These are phyloP conservation scores for Dendrobium chrysotoxum DNA, from an alignment of 106 monocot genomes.

Conservation along the genomic window DNA sequence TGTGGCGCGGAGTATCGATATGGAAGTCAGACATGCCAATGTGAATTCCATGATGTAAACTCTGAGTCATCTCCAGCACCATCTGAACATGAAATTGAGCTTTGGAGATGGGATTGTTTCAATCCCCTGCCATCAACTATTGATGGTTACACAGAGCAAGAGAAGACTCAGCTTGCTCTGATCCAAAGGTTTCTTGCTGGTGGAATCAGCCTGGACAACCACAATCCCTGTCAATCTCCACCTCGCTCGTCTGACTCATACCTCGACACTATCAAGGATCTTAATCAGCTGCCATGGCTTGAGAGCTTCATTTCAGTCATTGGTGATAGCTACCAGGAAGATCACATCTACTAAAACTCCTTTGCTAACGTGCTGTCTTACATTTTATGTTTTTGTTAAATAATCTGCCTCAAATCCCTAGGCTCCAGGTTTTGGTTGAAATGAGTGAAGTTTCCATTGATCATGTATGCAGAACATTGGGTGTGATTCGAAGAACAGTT, in stretches of 20 bases:
- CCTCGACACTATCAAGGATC: conserved; percentile 82
- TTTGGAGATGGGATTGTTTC: conserved; percentile 78
- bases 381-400: background rate
- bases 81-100: conserved; percentile 34
- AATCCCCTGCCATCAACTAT: conserved; percentile 30
- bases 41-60: conserved; percentile 26
- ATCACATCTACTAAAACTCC: conserved; percentile 27
- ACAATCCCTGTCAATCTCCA: conserved; percentile 42
- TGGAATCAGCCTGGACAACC: conserved; percentile 48
- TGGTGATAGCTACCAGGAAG: conserved; percentile 71
- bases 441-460: background rate
- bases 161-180: conserved; percentile 74
- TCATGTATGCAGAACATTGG: background rate
- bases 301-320: conserved; percentile 95
- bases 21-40: conserved; percentile 52
- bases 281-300: conserved; percentile 94
- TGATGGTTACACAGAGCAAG: conserved; percentile 78
- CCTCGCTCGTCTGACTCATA: conserved; percentile 82
- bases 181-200: conserved; percentile 89
- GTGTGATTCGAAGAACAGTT: background rate
- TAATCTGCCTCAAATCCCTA: background rate
- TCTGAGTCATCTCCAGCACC: conserved; percentile 9
- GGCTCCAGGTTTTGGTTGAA: background rate
- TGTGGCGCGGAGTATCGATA: conserved; percentile 49
- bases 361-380: background rate